These are phyloP conservation scores for Neospora caninum DNA, from an alignment of 169 alveolate species.

Conservation along the genomic window DNA sequence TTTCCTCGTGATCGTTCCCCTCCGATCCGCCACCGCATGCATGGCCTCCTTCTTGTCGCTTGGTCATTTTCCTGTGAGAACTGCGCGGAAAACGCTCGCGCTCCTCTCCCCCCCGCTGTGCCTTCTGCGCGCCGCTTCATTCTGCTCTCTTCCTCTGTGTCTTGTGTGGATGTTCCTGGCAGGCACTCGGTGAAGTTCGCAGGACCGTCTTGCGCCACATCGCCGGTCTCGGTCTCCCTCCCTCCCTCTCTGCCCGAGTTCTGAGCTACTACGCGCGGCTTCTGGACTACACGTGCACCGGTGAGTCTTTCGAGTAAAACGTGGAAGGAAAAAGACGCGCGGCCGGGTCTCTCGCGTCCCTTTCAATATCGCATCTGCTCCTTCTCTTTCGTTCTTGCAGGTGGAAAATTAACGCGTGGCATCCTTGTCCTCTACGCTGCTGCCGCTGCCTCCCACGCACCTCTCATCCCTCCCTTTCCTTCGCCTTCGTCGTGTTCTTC, in stretches of 20 bases:
- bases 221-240: neutral
- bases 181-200: neutral
- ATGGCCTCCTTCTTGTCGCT: too few relatives aligned
- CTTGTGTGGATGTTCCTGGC: neutral
- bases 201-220: neutral
- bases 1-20: too few relatives aligned
- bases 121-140: too few relatives aligned
- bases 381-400: conserved; percentile 29
- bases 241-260: neutral
- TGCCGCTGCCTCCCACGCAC: conserved; percentile 36
- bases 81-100: too few relatives aligned
- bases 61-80: too few relatives aligned
- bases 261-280: conserved; percentile 39
- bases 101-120: too few relatives aligned
- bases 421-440: conserved; percentile 64
- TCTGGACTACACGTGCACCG: conserved; percentile 67
- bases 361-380: neutral
- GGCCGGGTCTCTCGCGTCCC: neutral
- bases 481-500: neutral
- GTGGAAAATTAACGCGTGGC: conserved; percentile 74
- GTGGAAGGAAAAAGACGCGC: neutral
- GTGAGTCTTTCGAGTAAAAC: neutral
- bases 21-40: too few relatives aligned
- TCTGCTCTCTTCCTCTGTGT: neutral
- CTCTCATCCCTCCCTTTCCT: neutral